Base-by-base conservation (phyloP, 2,329 filamentous ascomycete genomes). In the Penicillium capsulatum region DNA sequence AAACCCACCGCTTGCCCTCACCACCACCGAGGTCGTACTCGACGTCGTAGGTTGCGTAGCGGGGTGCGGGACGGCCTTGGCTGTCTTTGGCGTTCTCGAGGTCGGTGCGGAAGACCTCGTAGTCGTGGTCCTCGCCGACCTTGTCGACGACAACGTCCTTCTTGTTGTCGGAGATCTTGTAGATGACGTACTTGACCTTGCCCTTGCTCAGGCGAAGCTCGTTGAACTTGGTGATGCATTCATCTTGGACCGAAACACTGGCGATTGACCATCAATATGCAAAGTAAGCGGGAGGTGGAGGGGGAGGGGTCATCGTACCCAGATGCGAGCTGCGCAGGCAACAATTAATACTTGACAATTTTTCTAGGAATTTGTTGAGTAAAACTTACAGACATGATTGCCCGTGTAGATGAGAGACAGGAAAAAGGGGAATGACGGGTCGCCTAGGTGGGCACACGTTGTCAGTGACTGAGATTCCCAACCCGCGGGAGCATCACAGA, bases 11-110 rank as follows among this genome's bases (percentile, higher is more conserved):
- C 58, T 69, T 70, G 53, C 70, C 71, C 55, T 73, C 71, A 48
- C 66, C 68, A 32, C 58, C 64, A 42, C 65, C 63, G 40, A 73
- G 63, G 41, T 73, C 69, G 47, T 67, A 74, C 49, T 72, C 68
- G 36, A 73, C 68, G 52, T 74, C 71, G 53, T 72, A 73, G 45
- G 72, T 66, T 17, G 70, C 71, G 49, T 72, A 74, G 47, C 71
- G 67, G 40, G 71, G 70, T 30, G 65, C 63, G 32, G 67, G 62
- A 20, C 67, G 67, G 37, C 69, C 71, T 34, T 60, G 63, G 48
- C 52, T 55, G 43, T 72, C 64, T 50, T 65, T 66, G 47, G 69
- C 65, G 14, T 53, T 54, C 15, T 63, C 56, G 37, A 74, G 66
- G 56, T 70, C 70, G 41, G 55, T 54, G 49, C 69, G 68, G 64